Conservation (phyloP, 768 basidiomycete species). For the Rhodotorula graminis region DNA sequence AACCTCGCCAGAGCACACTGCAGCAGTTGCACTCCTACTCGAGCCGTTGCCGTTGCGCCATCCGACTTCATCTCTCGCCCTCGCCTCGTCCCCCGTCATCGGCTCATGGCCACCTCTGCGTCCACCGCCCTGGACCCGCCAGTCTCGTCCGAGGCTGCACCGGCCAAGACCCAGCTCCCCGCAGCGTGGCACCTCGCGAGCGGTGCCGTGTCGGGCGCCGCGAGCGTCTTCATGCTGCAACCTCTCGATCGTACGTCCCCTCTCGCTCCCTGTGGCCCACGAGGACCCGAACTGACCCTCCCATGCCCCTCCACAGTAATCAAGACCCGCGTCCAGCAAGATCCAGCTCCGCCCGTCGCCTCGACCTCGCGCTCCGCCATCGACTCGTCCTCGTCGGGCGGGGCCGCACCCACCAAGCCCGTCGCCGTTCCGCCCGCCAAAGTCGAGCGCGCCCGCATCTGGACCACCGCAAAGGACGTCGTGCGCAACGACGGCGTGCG, state of each 20-base stretch:
- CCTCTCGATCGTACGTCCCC: conserved; percentile 34
- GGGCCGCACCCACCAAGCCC: background rate
- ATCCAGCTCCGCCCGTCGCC: background rate
- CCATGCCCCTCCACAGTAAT: conserved; percentile 15
- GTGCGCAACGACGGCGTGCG: conserved; percentile 19
- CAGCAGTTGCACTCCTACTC: too few relatives aligned
- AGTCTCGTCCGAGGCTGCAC: conserved; percentile 1
- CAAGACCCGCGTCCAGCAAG: conserved; percentile 39
- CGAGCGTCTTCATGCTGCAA: conserved; percentile 29
- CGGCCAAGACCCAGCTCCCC: conserved; percentile 3
- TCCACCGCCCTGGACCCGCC: conserved; percentile 1
- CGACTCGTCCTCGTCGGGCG: background rate
- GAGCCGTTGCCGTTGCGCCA: too few relatives aligned
- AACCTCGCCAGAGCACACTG: too few relatives aligned
- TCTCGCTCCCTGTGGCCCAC: background rate
- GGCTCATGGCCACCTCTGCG: background rate
- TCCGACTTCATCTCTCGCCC: background rate
- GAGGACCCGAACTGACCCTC: background rate
- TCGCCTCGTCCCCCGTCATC: background rate
- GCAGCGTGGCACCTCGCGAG: conserved; percentile 32
- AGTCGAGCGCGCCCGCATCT: conserved; percentile 10
- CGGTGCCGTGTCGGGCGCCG: conserved; percentile 29
- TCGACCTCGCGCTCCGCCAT: background rate
- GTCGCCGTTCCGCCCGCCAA: background rate
- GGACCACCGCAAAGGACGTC: conserved; percentile 15